Conservation (phyloP, 306 rosid genomes). For the Neltuma alba region DNA sequence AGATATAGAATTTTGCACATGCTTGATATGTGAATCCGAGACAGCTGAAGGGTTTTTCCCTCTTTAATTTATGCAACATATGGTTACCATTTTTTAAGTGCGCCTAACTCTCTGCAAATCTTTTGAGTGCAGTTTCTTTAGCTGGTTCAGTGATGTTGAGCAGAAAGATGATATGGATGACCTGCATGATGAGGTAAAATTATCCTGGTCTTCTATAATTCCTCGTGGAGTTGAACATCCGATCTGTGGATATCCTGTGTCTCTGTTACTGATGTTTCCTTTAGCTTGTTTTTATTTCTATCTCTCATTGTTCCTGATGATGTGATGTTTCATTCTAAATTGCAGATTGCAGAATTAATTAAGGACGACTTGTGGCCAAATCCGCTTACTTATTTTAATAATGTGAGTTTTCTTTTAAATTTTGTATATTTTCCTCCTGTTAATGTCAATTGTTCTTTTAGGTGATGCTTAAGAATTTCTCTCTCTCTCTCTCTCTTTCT, state of each 20-base stretch:
- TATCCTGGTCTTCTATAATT: constrained; percentile 12
- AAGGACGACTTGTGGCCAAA: constrained; percentile 99
- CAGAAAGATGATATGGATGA: constrained; percentile 80
- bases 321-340: constrained; percentile 22
- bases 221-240: constrained; percentile 30
- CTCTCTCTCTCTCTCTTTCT: neutral
- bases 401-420: constrained; percentile 45
- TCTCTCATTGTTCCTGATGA: neutral
- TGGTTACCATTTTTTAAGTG: neutral
- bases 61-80: neutral
- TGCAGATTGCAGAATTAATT: constrained; percentile 62
- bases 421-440: neutral
- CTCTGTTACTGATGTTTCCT: neutral
- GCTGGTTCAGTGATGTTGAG: constrained; percentile 61
- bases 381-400: constrained; percentile 87
- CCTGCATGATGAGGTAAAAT: constrained; percentile 82
- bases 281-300: neutral
- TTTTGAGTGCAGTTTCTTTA: constrained; percentile 79
- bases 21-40: neutral
- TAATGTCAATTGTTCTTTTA: constrained; percentile 15
- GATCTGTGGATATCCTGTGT: neutral
- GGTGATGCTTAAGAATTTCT: neutral
- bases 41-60: neutral
- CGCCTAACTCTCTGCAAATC: neutral
- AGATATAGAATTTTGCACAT: neutral